Conservation (phyloP, 805 yeast species). For the Nakazawaea siamensis region DNA sequence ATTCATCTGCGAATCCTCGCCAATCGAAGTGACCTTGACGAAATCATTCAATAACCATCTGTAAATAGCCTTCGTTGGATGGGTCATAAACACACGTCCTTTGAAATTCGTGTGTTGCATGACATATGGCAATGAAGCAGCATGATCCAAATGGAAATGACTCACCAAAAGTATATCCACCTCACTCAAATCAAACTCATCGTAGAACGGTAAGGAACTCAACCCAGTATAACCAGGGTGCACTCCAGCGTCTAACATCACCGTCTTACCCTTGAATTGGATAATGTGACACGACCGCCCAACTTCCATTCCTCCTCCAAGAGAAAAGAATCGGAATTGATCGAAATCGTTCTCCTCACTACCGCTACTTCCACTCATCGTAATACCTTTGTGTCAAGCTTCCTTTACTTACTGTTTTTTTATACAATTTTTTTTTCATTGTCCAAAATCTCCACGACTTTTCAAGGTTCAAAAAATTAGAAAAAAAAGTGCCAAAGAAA, state of each 20-base stretch:
- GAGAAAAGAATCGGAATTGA: constrained; percentile 51
- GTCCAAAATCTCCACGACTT: too few relatives aligned
- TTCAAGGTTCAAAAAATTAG: background rate
- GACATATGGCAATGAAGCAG: constrained; percentile 95
- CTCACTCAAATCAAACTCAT: constrained; percentile 83
- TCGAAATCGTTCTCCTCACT: constrained; percentile 5
- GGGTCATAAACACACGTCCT: constrained; percentile 98
- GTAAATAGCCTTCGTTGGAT: constrained; percentile 96
- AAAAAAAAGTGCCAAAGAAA: background rate
- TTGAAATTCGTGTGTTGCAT: constrained; percentile 94
- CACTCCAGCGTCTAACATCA: constrained; percentile 97
- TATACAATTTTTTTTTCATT: too few relatives aligned
- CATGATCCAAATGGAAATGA: constrained; percentile 97
- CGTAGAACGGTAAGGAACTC: constrained; percentile 89
- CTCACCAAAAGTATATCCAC: constrained; percentile 83
- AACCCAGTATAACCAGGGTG: constrained; percentile 93
- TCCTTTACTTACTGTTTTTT: too few relatives aligned
- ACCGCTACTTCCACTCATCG: background rate
- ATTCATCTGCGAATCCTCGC: constrained; percentile 36
- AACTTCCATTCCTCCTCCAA: constrained; percentile 98
- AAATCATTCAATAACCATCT: constrained; percentile 93
- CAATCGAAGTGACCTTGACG: constrained; percentile 74
- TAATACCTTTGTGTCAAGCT: too few relatives aligned
- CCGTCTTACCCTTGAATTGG: constrained; percentile 86
- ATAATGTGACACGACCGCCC: constrained; percentile 94